Base-by-base conservation (phyloP, 805 yeast species). In the Suhomyces faveliae region DNA sequence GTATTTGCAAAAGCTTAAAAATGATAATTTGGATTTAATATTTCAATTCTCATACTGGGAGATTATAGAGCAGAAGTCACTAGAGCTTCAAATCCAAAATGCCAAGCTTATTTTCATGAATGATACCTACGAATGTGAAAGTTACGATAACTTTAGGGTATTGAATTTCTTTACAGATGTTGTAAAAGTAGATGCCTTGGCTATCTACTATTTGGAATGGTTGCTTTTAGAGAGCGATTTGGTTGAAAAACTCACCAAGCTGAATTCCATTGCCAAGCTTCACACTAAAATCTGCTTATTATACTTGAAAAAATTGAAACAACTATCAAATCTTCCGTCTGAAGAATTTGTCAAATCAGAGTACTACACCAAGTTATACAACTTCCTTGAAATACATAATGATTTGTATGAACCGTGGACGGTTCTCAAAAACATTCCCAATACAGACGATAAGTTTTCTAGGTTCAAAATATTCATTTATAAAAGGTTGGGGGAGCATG, bases 41-140 rank as follows among this genome's bases (percentile, higher is more conserved):
- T 76, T 89, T 38, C 66, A 81, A 49, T 85, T 75, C 60, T 62
- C 87, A 0, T 56, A 67, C 19, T 79, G 83, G 78, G 73, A 84
- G 7, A 64, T 85, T 35, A 56, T 60, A 1, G 68, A 62, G 27
- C 47, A 35, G 20, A 22, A 38, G 29, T 15, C 50, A 6, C 42
- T 37, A 10, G 48, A 58, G 5, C 40, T 50, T n/a, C 67, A 67
- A 8, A 43, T 35, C 2, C 19, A 29, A 15, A 64, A 71, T 58
- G 78, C 78, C 29, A 55, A 62, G 47, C 51, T 68, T 17, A 71
- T 92, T 0, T 90, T 90, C 54, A 73, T 88, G 75, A 81, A 79
- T 48, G 85, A 84, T 45, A 71, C 86, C 0, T 74, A 77, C 10
- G 81, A 80, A 52, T 77, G 87, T 49, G 84, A 81, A 49, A 68